Evolutionary conservation across 2,329 filamentous ascomycete species (phyloP).

Genomic region (Nigrospora oryzae): DNA sequence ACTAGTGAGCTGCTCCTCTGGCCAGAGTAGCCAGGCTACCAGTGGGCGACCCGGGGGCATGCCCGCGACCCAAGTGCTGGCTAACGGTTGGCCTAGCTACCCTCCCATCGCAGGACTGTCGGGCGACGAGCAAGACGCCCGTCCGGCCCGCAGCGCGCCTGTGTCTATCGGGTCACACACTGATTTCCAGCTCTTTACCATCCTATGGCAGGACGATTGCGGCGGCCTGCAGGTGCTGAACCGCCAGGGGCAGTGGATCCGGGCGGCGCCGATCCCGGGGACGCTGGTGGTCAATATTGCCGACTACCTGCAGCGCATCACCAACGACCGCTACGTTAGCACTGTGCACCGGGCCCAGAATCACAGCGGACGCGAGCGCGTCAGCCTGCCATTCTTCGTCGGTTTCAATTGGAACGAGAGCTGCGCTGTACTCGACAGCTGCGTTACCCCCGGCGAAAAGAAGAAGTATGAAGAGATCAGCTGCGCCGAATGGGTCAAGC

Average conservation of each 20-base stretch:
- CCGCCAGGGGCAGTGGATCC: slow-evolving; percentile 33
- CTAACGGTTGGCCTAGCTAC: slow-evolving; percentile 22
- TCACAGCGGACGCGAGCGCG: slow-evolving; percentile 23
- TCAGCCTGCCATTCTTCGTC: slow-evolving; percentile 32
- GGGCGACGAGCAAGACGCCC: background rate
- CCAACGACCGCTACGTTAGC: slow-evolving; percentile 31
- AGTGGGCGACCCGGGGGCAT: background rate
- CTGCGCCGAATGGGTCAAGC: slow-evolving; percentile 27
- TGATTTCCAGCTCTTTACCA: slow-evolving; percentile 39
- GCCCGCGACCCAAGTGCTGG: slow-evolving; percentile 8
- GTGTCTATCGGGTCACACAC: slow-evolving; percentile 35
- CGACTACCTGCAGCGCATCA: slow-evolving; percentile 30
- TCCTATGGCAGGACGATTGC: slow-evolving; percentile 32
- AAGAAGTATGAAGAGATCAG: slow-evolving; percentile 29
- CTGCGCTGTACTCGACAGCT: slow-evolving; percentile 28
- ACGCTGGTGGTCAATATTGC: slow-evolving; percentile 38
- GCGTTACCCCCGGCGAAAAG: slow-evolving; percentile 21
- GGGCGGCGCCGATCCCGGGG: slow-evolving; percentile 29
- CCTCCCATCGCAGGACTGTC: slow-evolving; percentile 17
- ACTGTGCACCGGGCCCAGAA: slow-evolving; percentile 31
- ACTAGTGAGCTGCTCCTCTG: slow-evolving; percentile 25
- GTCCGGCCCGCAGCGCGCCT: background rate
- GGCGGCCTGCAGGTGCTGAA: slow-evolving; percentile 37
- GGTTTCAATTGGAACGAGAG: slow-evolving; percentile 27
- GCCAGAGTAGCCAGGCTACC: slow-evolving; percentile 11